These are phyloP conservation scores for Willaertia magna DNA, from an alignment of 208 protist genomes.

Conservation along the genomic window DNA sequence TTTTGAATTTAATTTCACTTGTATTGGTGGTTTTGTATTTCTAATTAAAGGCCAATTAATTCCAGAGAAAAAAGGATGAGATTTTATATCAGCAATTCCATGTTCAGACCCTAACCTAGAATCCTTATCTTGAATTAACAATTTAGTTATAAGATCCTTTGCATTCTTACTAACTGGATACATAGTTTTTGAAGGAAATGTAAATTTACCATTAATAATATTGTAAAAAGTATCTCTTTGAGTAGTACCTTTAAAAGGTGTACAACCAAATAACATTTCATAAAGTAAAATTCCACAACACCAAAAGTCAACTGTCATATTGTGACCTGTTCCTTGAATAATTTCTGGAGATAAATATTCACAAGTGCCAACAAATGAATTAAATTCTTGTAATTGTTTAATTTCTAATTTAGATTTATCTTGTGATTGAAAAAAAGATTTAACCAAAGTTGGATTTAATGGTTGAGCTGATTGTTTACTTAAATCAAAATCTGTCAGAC, in stretches of 20 bases:
- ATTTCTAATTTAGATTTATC: neutral
- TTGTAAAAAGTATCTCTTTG: neutral
- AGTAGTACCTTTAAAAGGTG: neutral
- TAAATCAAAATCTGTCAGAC: conserved; percentile 88
- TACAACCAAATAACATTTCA: conserved; percentile 21
- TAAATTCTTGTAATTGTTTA: neutral
- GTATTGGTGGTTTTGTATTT: neutral
- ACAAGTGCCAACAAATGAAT: neutral
- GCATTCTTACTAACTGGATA: neutral
- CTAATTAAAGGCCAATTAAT: conserved; percentile 7
- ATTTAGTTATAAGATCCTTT: neutral
- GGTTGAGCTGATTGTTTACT: conserved; percentile 30
- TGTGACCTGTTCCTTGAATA: conserved; percentile 49
- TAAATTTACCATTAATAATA: neutral
- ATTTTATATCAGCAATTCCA: conserved; percentile 3
- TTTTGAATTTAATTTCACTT: neutral
- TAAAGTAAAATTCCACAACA: conserved; percentile 79
- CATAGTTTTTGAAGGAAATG: neutral
- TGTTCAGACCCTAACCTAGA: neutral
- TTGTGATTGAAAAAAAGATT: neutral
- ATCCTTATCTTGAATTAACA: neutral
- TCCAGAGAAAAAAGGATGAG: conserved; percentile 13
- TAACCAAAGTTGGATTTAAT: conserved; percentile 5
- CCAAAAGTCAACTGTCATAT: conserved; percentile 83
- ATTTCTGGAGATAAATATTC: conserved; percentile 84